These are phyloP conservation scores for Talaromyces thailandensis DNA, from an alignment of 495 filamentous ascomycete species.

Conservation along the genomic window DNA sequence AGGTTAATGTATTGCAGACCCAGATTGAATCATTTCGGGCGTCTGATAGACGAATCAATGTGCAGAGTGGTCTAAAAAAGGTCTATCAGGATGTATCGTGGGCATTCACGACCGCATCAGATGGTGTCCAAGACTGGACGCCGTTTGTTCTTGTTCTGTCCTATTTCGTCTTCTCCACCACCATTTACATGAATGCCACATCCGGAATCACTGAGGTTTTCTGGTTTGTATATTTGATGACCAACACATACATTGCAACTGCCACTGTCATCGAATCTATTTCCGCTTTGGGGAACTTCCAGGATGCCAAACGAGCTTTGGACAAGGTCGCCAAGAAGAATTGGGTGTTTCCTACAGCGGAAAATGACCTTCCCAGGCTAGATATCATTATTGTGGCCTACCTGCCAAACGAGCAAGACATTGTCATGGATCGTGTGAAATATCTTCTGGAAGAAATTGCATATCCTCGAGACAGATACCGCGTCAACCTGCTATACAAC, in stretches of 20 bases:
- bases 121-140: conserved; percentile 21
- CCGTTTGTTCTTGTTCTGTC: conserved; percentile 25
- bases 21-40: not conserved
- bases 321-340: conserved; percentile 19
- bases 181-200: conserved; percentile 23
- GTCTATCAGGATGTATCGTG: conserved; percentile 1
- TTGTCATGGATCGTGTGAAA: conserved; percentile 27
- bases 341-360: conserved; percentile 25
- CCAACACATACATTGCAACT: conserved; percentile 27
- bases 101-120: conserved; percentile 10
- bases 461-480: conserved; percentile 26
- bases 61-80: conserved; percentile 6
- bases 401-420: conserved; percentile 33
- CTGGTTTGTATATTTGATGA: conserved; percentile 26
- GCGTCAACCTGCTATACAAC: conserved; percentile 32
- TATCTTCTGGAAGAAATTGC: conserved; percentile 27
- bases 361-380: conserved; percentile 21
- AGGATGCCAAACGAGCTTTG: conserved; percentile 19
- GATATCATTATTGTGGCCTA: conserved; percentile 34
- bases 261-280: conserved; percentile 27
- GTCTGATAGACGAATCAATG: not conserved
- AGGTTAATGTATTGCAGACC: not conserved
- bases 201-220: conserved; percentile 20
- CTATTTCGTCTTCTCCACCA: conserved; percentile 26
- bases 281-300: conserved; percentile 19